Conservation (phyloP, 1,284 basidiomycete species). For the Heterobasidion occidentale region DNA sequence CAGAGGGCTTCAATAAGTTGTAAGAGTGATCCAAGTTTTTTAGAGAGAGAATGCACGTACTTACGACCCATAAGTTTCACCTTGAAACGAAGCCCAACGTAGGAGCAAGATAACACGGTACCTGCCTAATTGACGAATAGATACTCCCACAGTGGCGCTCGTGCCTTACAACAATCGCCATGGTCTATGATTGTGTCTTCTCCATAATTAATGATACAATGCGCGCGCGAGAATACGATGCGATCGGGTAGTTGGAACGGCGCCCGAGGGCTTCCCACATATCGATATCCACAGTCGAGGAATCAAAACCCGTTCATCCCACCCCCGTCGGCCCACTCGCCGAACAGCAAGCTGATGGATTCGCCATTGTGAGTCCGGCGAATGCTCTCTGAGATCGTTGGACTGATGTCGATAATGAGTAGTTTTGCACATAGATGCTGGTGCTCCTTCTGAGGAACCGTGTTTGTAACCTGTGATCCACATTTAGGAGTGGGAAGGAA, state of each 20-base stretch:
- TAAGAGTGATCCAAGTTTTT: too few species aligned
- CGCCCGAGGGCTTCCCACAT: too few species aligned
- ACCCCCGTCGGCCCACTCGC: slow-evolving; percentile 56
- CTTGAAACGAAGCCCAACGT: too few species aligned
- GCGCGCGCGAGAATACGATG: background rate
- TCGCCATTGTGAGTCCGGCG: slow-evolving; percentile 96
- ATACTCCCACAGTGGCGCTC: too few species aligned
- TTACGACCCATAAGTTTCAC: too few species aligned
- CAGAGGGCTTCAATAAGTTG: too few species aligned
- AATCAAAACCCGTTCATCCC: slow-evolving; percentile 9
- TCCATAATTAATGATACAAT: background rate
- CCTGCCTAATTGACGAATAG: too few species aligned
- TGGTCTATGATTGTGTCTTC: background rate
- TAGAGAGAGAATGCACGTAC: too few species aligned
- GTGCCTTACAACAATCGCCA: background rate
- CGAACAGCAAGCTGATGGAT: slow-evolving; percentile 78
- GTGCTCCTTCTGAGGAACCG: slow-evolving; percentile 61
- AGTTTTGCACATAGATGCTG: slow-evolving; percentile 53
- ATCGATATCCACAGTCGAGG: too few species aligned
- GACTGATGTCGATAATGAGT: slow-evolving; percentile 78
- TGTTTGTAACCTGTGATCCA: slow-evolving; percentile 67
- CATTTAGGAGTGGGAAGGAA: slow-evolving; percentile 12
- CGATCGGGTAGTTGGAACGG: too few species aligned
- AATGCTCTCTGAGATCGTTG: slow-evolving; percentile 93
- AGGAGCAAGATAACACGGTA: too few species aligned